These are phyloP conservation scores for Glebionis coronaria DNA, from an alignment of 129 eudicot genomes.

Conservation along the genomic window DNA sequence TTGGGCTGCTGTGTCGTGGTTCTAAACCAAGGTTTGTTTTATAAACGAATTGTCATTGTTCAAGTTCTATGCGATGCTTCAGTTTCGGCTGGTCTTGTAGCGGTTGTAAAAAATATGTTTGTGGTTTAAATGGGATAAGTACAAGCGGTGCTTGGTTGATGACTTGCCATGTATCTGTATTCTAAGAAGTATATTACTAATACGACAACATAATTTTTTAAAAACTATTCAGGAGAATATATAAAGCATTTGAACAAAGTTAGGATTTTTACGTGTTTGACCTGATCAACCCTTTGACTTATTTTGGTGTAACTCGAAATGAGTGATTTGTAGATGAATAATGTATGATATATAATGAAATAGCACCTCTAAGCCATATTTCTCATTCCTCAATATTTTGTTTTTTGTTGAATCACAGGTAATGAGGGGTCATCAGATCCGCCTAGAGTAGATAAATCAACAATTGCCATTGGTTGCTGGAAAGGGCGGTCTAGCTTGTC, in stretches of 20 bases:
- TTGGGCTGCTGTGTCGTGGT: slow-evolving; percentile 91
- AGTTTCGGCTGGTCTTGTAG: no score
- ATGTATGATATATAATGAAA: not conserved
- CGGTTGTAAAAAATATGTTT: no score
- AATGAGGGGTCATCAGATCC: slow-evolving; percentile 32
- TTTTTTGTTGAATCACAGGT: slow-evolving; percentile 40
- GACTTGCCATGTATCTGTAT: no score
- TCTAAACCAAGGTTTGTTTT: slow-evolving; percentile 61
- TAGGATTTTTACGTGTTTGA: no score
- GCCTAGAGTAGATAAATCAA: slow-evolving; percentile 43
- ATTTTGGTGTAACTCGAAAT: not conserved
- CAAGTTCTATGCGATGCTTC: not conserved
- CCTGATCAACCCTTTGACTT: not conserved
- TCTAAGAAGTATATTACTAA: no score
- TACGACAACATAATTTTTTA: no score
- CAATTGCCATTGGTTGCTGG: slow-evolving; percentile 96
- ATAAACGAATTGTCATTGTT: not conserved
- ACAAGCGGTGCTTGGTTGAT: no score
- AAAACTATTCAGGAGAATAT: no score
- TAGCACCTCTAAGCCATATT: slow-evolving; percentile 1
- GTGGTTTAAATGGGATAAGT: no score
- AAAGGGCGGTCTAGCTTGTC: slow-evolving; percentile 77
- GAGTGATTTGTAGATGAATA: not conserved
- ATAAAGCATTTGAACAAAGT: no score
- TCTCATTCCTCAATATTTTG: not conserved